Conservation (phyloP, 176 grass and related monocot species). For the Musa beccarii region DNA sequence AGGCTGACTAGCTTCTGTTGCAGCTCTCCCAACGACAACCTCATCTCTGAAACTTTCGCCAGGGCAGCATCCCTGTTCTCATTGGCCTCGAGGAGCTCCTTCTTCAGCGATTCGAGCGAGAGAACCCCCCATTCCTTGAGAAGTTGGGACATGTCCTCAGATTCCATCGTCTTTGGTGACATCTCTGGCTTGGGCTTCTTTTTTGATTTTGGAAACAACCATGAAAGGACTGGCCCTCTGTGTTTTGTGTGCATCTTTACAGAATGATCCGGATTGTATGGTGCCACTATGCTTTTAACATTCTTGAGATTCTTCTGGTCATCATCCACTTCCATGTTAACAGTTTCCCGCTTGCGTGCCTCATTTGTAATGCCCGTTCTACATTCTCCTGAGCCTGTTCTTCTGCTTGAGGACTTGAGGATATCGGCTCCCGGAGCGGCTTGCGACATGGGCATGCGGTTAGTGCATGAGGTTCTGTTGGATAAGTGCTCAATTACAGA, state of each 20-base stretch:
- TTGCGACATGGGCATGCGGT: conserved; percentile 37
- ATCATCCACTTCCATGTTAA: conserved; percentile 40
- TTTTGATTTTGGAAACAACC: conserved; percentile 82
- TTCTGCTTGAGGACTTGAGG: conserved; percentile 38
- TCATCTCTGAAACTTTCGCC: conserved; percentile 72
- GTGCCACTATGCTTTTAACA: conserved; percentile 14
- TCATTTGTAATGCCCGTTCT: conserved; percentile 53
- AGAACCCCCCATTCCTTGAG: conserved; percentile 84
- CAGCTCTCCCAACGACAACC: conserved; percentile 60
- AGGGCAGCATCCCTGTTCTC: conserved; percentile 75
- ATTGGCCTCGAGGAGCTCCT: conserved; percentile 78
- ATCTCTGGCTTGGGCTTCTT: conserved; percentile 53
- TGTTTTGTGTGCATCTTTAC: conserved; percentile 30
- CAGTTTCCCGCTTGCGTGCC: conserved; percentile 60
- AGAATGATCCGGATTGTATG: conserved; percentile 35
- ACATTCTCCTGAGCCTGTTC: conserved; percentile 50
- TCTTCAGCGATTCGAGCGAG: conserved; percentile 87
- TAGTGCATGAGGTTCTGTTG: conserved; percentile 37
- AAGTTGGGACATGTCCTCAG: conserved; percentile 83
- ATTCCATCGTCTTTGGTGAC: conserved; percentile 59
- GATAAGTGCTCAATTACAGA: conserved; percentile 47
- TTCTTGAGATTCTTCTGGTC: conserved; percentile 46
- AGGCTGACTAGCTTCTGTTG: conserved; percentile 61
- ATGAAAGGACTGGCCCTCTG: conserved; percentile 63
- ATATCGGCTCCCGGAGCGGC: conserved; percentile 35